A percentile compares a stretch with the other conserved stretches of the same genome.
These are phyloP conservation scores for Cetradonia linearis DNA, from an alignment of 495 filamentous ascomycete species.

Conservation along the genomic window DNA sequence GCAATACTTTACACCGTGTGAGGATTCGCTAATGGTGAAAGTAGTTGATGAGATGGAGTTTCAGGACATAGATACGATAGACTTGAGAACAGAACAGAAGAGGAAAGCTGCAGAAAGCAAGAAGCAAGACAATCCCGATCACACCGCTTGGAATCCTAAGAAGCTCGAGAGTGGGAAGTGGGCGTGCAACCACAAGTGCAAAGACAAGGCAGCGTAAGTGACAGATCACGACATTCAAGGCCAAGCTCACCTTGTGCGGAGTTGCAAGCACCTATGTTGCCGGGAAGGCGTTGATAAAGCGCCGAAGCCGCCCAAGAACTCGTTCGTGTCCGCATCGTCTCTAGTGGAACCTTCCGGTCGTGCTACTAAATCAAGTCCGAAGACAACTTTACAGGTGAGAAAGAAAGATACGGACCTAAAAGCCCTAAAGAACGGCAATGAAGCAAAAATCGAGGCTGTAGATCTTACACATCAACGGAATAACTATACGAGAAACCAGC, in stretches of 20 bases:
- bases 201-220: slow-evolving; percentile 52
- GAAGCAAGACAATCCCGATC: slow-evolving; percentile 4
- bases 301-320: slow-evolving; percentile 45
- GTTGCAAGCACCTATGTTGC: slow-evolving; percentile 79
- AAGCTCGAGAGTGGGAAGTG: slow-evolving; percentile 74
- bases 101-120: background rate
- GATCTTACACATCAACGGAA: slow-evolving; percentile 28
- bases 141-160: slow-evolving; percentile 34
- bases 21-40: background rate
- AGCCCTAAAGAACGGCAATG: slow-evolving; percentile 1
- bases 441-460: slow-evolving; percentile 25
- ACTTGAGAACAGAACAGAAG: background rate
- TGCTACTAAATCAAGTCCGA: background rate
- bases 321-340: slow-evolving; percentile 14
- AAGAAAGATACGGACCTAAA: slow-evolving; percentile 18
- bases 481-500: slow-evolving; percentile 23
- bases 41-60: slow-evolving; percentile 28
- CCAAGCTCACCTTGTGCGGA: slow-evolving; percentile 21
- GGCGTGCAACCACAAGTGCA: slow-evolving; percentile 79
- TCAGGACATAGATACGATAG: slow-evolving; percentile 38
- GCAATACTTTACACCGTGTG: background rate
- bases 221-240: background rate
- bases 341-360: background rate
- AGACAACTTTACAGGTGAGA: background rate
- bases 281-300: slow-evolving; percentile 76